phyloP scores from a whole-genome alignment of 768 basidiomycete species.

The Trametopsis cervina region DNA sequence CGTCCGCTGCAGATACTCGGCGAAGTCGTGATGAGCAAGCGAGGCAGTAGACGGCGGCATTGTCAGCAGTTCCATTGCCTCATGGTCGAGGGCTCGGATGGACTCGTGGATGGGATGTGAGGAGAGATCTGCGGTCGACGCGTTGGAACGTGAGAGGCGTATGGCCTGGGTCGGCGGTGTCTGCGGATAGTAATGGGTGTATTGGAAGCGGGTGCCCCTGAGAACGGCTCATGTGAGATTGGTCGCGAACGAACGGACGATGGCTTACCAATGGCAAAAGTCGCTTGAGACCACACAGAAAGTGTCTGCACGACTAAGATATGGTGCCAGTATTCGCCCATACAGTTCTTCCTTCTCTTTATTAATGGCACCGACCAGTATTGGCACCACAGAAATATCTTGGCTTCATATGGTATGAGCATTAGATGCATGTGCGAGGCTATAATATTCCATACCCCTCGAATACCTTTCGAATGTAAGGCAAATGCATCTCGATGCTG shows the following conservation, averaged over 20 bases:
- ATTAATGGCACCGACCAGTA: slow-evolving; percentile 79
- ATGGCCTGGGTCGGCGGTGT: slow-evolving; percentile 44
- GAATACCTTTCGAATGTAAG: slow-evolving; percentile 82
- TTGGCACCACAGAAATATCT: slow-evolving; percentile 80
- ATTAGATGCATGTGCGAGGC: not conserved
- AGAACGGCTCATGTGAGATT: no score
- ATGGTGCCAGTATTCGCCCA: slow-evolving; percentile 73
- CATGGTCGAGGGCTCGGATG: slow-evolving; percentile 78
- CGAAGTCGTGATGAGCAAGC: slow-evolving; percentile 55
- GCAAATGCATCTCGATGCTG: slow-evolving; percentile 96
- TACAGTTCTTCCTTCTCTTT: slow-evolving; percentile 51
- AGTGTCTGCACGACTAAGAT: slow-evolving; percentile 70
- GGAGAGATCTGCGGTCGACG: slow-evolving; percentile 30
- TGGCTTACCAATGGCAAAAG: slow-evolving; percentile 90
- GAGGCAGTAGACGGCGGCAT: slow-evolving; percentile 45
- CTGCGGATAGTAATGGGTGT: slow-evolving; percentile 81
- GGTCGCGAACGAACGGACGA: no score
- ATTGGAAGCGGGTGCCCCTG: slow-evolving; percentile 82
- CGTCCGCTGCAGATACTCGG: slow-evolving; percentile 60
- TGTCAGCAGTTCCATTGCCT: slow-evolving; percentile 72
- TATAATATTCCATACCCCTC: slow-evolving; percentile 46
- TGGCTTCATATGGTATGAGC: slow-evolving; percentile 24
- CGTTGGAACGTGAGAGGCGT: slow-evolving; percentile 39
- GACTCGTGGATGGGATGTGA: slow-evolving; percentile 73
- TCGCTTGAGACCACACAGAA: slow-evolving; percentile 91